These are phyloP conservation scores for Didymella keratinophila DNA, from an alignment of 2,329 filamentous ascomycete species.

Conservation along the genomic window DNA sequence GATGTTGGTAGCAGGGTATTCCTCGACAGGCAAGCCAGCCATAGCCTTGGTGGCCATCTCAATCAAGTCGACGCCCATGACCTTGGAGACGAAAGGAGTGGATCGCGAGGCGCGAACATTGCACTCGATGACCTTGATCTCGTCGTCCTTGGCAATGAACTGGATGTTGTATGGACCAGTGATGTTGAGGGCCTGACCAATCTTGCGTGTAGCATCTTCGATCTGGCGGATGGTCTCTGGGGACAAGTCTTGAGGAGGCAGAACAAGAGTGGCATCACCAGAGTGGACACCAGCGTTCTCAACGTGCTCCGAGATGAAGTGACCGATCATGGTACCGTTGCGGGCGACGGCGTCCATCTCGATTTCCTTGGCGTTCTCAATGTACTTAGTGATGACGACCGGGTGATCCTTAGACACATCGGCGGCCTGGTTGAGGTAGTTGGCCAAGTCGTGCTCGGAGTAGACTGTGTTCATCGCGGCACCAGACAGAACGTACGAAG, in stretches of 20 bases:
- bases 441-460: constrained; percentile 89
- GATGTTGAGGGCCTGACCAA: constrained; percentile 90
- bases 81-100: constrained; percentile 98
- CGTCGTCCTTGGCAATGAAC: constrained; percentile 99
- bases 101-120: constrained; percentile 96
- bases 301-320: constrained; percentile 98
- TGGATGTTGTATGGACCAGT: constrained; percentile 99
- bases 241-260: constrained; percentile 93
- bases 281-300: constrained; percentile 99
- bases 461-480: constrained; percentile 99
- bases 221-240: constrained; percentile 88
- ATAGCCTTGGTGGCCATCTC: constrained; percentile 99
- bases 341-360: constrained; percentile 98
- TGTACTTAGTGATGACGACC: constrained; percentile 99
- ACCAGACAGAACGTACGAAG: constrained; percentile 95
- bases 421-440: constrained; percentile 86
- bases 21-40: constrained; percentile 80
- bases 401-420: constrained; percentile 95
- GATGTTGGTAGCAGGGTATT: constrained; percentile 81
- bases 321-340: constrained; percentile 87
- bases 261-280: constrained; percentile 92
- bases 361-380: constrained; percentile 98
- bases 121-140: constrained; percentile 99
- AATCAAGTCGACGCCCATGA: constrained; percentile 96
- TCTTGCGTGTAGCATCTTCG: constrained; percentile 94